These are phyloP conservation scores for Thuidium tamariscinum DNA, from an alignment of 225 moss, liverwort and hornwort species.

Conservation along the genomic window DNA sequence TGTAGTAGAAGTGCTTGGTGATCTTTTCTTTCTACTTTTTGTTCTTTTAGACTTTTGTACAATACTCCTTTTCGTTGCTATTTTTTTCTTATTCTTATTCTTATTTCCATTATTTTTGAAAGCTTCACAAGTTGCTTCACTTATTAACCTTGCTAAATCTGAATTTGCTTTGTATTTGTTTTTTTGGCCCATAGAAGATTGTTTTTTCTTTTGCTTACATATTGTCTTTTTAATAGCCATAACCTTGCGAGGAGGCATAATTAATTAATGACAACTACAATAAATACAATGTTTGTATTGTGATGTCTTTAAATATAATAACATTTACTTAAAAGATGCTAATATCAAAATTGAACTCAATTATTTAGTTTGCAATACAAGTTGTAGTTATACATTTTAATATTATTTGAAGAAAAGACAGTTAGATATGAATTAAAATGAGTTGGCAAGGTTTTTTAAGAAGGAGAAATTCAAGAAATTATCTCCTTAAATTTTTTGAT, in stretches of 20 bases:
- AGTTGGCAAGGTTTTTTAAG: rapidly evolving
- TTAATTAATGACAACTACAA: background rate
- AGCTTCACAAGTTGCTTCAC: background rate
- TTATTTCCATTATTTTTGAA: background rate
- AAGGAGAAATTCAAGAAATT: too few species aligned
- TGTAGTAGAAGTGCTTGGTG: background rate
- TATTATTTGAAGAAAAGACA: background rate
- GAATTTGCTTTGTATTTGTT: background rate
- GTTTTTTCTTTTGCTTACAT: background rate
- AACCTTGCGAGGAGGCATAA: background rate
- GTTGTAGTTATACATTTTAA: too few species aligned
- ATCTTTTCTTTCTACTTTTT: background rate
- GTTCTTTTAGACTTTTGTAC: background rate
- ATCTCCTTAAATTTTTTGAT: too few species aligned
- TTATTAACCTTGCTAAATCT: background rate
- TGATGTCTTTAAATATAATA: background rate
- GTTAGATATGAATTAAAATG: background rate
- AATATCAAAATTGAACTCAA: background rate
- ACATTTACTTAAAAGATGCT: too few species aligned
- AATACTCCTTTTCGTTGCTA: background rate
- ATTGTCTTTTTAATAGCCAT: background rate
- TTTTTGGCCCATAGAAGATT: rapidly evolving
- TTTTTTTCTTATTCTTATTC: background rate
- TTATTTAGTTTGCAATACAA: too few species aligned
- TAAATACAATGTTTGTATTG: background rate